A percentile compares a stretch with the other conserved stretches of the same genome.
Evolutionary conservation across 2,329 filamentous ascomycete genomes (phyloP).

Genomic region (Fusarium agapanthi): DNA sequence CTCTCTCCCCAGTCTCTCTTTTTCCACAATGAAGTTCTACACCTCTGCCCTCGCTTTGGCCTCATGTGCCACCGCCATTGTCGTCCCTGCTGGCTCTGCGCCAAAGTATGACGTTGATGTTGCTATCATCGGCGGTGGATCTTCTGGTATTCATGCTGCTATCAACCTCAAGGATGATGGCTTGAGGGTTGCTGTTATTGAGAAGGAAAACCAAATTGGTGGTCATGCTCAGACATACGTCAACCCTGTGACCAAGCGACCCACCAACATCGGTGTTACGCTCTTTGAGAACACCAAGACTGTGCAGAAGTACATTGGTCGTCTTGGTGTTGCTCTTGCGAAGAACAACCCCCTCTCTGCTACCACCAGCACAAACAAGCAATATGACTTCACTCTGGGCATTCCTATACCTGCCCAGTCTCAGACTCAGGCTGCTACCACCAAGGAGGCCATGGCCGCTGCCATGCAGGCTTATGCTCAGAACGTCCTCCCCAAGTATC

Average conservation of each 20-base stretch:
- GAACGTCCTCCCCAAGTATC: slow-evolving; percentile 24
- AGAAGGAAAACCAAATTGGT: slow-evolving; percentile 30
- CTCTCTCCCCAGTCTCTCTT: neutral
- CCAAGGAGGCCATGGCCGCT: neutral
- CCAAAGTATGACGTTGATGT: slow-evolving; percentile 8
- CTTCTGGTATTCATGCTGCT: slow-evolving; percentile 20
- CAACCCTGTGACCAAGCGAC: slow-evolving; percentile 8
- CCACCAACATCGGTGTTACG: slow-evolving; percentile 22
- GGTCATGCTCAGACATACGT: slow-evolving; percentile 34
- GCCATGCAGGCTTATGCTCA: slow-evolving; percentile 14
- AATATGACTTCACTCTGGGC: slow-evolving; percentile 30
- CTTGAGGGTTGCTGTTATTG: slow-evolving; percentile 20
- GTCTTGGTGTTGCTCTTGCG: slow-evolving; percentile 3
- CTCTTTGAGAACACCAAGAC: slow-evolving; percentile 20
- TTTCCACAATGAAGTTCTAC: neutral
- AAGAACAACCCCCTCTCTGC: neutral
- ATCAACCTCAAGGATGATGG: slow-evolving; percentile 19
- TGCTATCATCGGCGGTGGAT: slow-evolving; percentile 23
- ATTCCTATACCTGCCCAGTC: slow-evolving; percentile 22
- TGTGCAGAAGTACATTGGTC: slow-evolving; percentile 26
- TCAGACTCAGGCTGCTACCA: neutral
- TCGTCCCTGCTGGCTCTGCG: neutral
- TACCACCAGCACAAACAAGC: neutral
- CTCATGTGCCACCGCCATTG: neutral
- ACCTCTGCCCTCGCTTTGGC: neutral